Evolutionary conservation across 2,329 filamentous ascomycete genomes (phyloP), one percentile per base, ranked within the genome.

Genomic region (Ophiobolus disseminans): DNA sequence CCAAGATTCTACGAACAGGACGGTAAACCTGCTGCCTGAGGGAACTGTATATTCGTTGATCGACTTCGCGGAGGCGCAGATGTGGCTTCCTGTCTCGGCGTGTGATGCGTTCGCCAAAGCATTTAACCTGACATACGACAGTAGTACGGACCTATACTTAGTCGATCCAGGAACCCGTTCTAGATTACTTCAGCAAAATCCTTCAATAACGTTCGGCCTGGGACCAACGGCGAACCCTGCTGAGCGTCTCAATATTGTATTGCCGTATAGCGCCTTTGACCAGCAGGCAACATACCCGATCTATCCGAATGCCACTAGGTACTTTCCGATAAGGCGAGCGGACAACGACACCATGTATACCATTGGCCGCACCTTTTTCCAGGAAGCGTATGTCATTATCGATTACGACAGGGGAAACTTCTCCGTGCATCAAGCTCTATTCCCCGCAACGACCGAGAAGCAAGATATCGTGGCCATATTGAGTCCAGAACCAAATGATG

Each of bases 321-420:
- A 89, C 62, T 89, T 90, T 50, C 85, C 86, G 3, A 75, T 89
- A 37, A 79, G 82, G 53, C 81, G 81, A 48, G 74, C 82, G 6
- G 63, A 78, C 28, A 77, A 81, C 50, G 76, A 78, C 26, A 76
- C 76, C 9, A 77, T 82, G 53, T 79, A 83, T 62, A 81, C 85
- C 11, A 78, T 89, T 30, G 87, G 87, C 10, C 79, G 86, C 17
- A 79, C 83, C 0, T 87, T 89, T 53, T 73, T 90, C 40, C 87
- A 89, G 64, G 86, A 89, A 71, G 80, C 85, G 4, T 78, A 78
- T 47, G 53, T 78, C 17, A 70, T 65, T 5, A 72, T 75, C n/a
- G 73, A 79, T 53, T 78, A 75, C 58, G 75, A 78, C 44, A 65
- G 70, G 16, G 54, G 60, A 9, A 67, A 66, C 16, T 78, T 78